Conservation (phyloP, 2,329 filamentous ascomycete genomes). For the Neofusicoccum cordaticola region DNA sequence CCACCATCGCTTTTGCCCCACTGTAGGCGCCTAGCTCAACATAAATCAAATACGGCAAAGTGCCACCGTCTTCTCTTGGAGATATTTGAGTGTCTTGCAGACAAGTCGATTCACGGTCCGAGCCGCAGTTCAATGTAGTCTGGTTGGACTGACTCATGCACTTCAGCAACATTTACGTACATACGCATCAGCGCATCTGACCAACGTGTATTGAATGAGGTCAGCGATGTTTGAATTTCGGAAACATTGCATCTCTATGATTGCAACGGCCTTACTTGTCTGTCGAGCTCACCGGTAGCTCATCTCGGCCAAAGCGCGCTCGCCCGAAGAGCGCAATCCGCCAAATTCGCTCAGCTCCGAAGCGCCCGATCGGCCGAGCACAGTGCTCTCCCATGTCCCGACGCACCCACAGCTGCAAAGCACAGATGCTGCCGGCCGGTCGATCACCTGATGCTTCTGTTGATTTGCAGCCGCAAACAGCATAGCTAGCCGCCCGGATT, state of each 20-base stretch:
- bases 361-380: constrained; percentile 4
- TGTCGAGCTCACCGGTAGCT: background rate
- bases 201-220: background rate
- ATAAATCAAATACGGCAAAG: too few relatives aligned
- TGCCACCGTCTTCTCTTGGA: too few relatives aligned
- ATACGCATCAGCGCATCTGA: background rate
- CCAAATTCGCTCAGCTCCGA: background rate
- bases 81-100: too few relatives aligned
- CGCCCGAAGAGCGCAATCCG: background rate
- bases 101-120: too few relatives aligned
- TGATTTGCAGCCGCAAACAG: background rate
- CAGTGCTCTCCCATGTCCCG: background rate
- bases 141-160: too few relatives aligned
- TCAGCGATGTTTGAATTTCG: background rate
- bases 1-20: too few relatives aligned
- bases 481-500: background rate
- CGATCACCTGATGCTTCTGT: constrained; percentile 11
- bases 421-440: background rate
- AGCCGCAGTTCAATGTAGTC: too few relatives aligned
- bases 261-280: too few relatives aligned
- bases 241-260: too few relatives aligned
- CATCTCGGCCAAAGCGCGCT: background rate
- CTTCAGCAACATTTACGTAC: background rate
- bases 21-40: too few relatives aligned
- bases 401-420: background rate